Conservation (phyloP, 2,329 filamentous ascomycete genomes). For the Fusarium nanum region DNA sequence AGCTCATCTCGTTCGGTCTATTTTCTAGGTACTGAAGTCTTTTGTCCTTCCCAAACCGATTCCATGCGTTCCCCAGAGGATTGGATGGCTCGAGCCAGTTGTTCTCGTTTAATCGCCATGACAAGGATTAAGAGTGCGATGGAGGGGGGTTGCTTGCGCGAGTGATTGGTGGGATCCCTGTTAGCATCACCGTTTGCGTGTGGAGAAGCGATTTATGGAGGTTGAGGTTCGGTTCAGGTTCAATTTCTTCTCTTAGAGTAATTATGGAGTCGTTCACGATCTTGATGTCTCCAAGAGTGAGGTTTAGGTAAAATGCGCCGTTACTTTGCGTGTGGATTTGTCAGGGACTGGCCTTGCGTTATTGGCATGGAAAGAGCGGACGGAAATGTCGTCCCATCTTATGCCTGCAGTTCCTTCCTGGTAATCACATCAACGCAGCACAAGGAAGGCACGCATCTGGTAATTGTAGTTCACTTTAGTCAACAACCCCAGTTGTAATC, state of each 20-base stretch:
- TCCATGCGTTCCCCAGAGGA: constrained; percentile 27
- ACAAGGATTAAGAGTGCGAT: constrained; percentile 28
- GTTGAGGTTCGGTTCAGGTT: constrained; percentile 25
- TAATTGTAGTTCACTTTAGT: background rate
- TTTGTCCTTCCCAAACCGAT: constrained; percentile 19
- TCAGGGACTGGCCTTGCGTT: background rate
- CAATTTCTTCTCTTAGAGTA: constrained; percentile 18
- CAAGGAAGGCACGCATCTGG: constrained; percentile 10
- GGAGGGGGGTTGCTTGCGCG: constrained; percentile 28
- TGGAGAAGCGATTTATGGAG: constrained; percentile 33
- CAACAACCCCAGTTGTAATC: background rate
- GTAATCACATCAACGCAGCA: constrained; percentile 1
- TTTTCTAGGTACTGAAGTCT: background rate
- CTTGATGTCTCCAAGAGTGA: constrained; percentile 6
- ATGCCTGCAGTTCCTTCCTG: constrained; percentile 6
- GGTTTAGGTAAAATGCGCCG: constrained; percentile 19
- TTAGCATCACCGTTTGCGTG: constrained; percentile 27
- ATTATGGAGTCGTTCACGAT: background rate
- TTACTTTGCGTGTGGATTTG: constrained; percentile 16
- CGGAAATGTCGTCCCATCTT: constrained; percentile 23
- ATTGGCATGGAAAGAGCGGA: constrained; percentile 8
- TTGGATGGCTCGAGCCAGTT: constrained; percentile 32
- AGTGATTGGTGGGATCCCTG: constrained; percentile 37
- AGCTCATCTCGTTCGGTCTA: background rate
- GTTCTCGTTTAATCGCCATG: constrained; percentile 30